Evolutionary conservation across 2,329 filamentous ascomycete species (phyloP).

Genomic region (Emmonsia crescens): DNA sequence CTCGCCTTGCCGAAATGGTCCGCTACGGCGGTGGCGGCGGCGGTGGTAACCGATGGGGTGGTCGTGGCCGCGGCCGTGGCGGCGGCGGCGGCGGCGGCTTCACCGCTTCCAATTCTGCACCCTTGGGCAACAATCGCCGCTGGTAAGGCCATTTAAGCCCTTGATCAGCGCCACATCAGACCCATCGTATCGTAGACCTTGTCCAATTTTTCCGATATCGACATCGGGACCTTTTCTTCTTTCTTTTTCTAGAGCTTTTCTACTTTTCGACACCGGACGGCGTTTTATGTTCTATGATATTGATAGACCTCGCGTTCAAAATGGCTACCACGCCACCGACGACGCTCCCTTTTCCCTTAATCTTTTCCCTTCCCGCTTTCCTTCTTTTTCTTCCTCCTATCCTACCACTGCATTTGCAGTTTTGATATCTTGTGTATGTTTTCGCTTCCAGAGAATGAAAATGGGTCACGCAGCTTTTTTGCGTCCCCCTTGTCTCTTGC

Average conservation of each 20-base stretch:
- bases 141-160: slow-evolving; percentile 37
- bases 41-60: slow-evolving; percentile 57
- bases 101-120: slow-evolving; percentile 49
- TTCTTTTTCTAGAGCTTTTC: background rate
- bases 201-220: background rate
- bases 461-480: background rate
- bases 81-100: slow-evolving; percentile 57
- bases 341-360: background rate
- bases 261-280: background rate
- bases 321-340: background rate
- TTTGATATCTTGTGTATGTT: background rate
- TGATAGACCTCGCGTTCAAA: slow-evolving; percentile 4
- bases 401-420: background rate
- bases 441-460: background rate
- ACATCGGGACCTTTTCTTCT: background rate
- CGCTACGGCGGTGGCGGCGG: slow-evolving; percentile 81
- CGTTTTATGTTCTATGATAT: background rate
- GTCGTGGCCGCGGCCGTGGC: slow-evolving; percentile 55
- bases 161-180: background rate
- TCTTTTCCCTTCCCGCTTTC: background rate
- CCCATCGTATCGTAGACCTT: background rate
- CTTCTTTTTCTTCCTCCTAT: background rate
- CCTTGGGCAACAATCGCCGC: slow-evolving; percentile 45
- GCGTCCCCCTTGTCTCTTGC: background rate
- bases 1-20: slow-evolving; percentile 88